Percentiles rank a stretch among this genome's conserved stretches.
phyloP scores from a whole-genome alignment of 2,329 filamentous ascomycete species.

The Apiospora marii region DNA sequence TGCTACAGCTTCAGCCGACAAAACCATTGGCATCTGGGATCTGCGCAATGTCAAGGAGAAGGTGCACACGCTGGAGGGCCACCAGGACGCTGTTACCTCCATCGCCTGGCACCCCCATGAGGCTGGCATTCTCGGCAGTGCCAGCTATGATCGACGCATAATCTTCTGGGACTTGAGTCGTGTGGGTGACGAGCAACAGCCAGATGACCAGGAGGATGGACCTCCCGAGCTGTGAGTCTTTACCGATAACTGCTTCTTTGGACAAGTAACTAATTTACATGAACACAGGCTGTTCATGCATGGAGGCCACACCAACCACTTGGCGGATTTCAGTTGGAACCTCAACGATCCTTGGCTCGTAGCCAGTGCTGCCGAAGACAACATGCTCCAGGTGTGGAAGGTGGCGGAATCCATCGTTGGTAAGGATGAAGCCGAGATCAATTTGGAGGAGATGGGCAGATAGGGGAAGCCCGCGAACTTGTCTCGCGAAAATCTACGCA shows the following conservation, averaged over 20 bases:
- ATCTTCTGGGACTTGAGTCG: conserved; percentile 96
- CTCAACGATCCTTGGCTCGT: conserved; percentile 96
- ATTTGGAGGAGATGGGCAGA: conserved; percentile 78
- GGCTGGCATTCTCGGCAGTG: conserved; percentile 85
- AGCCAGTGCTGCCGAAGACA: conserved; percentile 95
- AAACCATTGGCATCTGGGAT: conserved; percentile 96
- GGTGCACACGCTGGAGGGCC: conserved; percentile 88
- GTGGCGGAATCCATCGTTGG: conserved; percentile 83
- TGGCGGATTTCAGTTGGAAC: conserved; percentile 98
- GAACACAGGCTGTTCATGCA: conserved; percentile 90
- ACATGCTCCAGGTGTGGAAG: conserved; percentile 94
- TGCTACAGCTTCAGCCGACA: conserved; percentile 93
- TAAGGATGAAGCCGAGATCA: conserved; percentile 77
- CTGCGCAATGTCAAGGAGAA: conserved; percentile 89
- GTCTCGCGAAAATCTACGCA: neutral
- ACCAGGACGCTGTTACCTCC: conserved; percentile 89
- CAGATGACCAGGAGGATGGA: conserved; percentile 94
- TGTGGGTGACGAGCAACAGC: conserved; percentile 91
- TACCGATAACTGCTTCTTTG: neutral
- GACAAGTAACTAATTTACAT: conserved; percentile 28
- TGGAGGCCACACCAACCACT: conserved; percentile 94
- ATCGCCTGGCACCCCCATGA: conserved; percentile 95
- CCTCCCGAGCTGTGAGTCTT: conserved; percentile 85
- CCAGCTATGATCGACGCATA: conserved; percentile 90
- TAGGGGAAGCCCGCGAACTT: conserved; percentile 42